Conservation (phyloP, 2,329 filamentous ascomycete genomes). For the Fusarium metavorans region DNA sequence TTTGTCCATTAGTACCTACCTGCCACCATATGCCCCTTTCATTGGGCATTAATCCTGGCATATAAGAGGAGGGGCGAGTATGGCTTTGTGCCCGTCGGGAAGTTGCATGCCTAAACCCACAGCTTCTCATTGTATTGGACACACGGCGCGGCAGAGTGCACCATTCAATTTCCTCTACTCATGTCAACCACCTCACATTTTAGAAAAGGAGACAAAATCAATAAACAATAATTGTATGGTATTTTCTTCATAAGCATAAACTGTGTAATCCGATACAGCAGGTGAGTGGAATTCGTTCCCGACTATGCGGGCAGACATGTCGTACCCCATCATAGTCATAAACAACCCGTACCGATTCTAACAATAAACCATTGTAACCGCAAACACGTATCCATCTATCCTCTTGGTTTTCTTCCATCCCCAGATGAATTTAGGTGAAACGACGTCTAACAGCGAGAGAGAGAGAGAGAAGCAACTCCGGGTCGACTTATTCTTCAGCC, state of each 20-base stretch:
- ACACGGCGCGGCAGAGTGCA: background rate
- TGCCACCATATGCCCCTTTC: background rate
- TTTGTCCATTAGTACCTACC: background rate
- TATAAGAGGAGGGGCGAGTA: background rate
- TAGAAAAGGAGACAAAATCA: background rate
- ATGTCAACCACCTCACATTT: background rate
- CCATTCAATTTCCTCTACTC: background rate
- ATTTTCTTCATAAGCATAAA: constrained; percentile 17
- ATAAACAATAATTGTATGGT: constrained; percentile 6
- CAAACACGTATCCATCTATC: constrained; percentile 17
- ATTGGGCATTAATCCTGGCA: background rate
- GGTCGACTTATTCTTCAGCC: constrained; percentile 16
- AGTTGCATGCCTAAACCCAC: background rate
- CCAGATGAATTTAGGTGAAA: background rate
- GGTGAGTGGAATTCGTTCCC: constrained; percentile 29
- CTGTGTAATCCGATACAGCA: constrained; percentile 13
- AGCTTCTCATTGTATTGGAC: background rate
- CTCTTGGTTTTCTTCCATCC: constrained; percentile 1
- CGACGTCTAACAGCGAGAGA: background rate
- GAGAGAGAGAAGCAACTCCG: background rate
- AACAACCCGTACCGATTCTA: constrained; percentile 28
- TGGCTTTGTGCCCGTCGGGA: background rate
- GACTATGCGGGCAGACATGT: constrained; percentile 13
- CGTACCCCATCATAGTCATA: constrained; percentile 22
- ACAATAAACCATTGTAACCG: constrained; percentile 14